These are phyloP conservation scores for Eimeria sp. DNA, from an alignment of 169 alveolate genomes.

Conservation along the genomic window DNA sequence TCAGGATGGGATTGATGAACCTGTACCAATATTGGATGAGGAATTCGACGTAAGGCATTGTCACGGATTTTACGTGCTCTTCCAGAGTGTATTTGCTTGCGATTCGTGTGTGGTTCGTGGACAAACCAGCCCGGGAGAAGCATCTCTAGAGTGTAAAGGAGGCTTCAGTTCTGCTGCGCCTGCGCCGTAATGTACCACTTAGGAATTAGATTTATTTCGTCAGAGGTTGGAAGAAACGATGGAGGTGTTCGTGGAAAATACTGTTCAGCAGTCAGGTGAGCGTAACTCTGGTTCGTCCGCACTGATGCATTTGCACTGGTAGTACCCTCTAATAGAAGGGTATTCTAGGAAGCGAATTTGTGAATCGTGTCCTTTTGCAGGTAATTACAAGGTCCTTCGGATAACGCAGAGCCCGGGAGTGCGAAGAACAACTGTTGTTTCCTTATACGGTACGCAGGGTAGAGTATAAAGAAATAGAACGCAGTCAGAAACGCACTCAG, in stretches of 20 bases:
- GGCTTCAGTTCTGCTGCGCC: not conserved
- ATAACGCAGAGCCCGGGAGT: slow-evolving; percentile 3
- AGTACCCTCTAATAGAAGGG: not conserved
- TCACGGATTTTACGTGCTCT: not conserved
- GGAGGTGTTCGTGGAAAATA: not conserved
- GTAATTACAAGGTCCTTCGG: not conserved
- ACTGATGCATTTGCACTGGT: not conserved
- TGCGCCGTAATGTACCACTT: not conserved
- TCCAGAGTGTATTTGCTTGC: not conserved
- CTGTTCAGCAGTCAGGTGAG: not conserved
- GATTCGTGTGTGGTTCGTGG: not conserved
- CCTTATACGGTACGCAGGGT: not conserved
- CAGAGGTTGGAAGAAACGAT: not conserved
- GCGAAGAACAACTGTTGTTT: not conserved
- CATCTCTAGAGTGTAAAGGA: not conserved
- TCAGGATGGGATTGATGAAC: slow-evolving; percentile 28
- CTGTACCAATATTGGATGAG: not conserved
- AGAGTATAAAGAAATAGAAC: not conserved
- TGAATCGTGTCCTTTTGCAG: not conserved
- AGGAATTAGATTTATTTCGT: slow-evolving; percentile 15
- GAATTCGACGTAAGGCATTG: not conserved
- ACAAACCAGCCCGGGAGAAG: not conserved
- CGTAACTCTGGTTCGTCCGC: not conserved
- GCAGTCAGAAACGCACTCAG: not conserved
- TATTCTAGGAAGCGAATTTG: not conserved